These are phyloP conservation scores for Serendipita sp. DNA, from an alignment of 768 basidiomycete species.

Conservation along the genomic window DNA sequence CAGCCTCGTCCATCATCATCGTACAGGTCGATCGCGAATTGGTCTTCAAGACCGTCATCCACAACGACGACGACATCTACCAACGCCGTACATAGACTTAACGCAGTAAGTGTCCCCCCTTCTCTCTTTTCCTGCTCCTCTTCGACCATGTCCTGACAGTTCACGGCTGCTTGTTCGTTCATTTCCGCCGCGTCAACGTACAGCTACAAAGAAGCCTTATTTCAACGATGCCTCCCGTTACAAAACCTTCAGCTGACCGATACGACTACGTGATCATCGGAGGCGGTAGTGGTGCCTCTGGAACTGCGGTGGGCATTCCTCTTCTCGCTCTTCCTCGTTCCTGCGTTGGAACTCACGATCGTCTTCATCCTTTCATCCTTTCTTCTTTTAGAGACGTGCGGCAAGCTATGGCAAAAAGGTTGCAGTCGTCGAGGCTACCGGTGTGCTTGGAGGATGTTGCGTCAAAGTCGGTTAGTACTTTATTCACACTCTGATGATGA, in stretches of 20 bases:
- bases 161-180: neutral
- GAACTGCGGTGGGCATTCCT: slow-evolving; percentile 50
- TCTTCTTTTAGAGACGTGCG: slow-evolving; percentile 64
- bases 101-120: neutral
- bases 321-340: neutral
- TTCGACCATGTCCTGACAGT: too few relatives aligned
- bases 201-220: neutral
- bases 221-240: slow-evolving; percentile 11
- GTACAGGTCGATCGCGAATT: too few relatives aligned
- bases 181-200: too few relatives aligned
- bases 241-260: slow-evolving; percentile 41
- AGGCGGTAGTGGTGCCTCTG: slow-evolving; percentile 88
- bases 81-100: neutral
- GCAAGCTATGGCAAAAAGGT: slow-evolving; percentile 86
- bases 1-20: too few relatives aligned
- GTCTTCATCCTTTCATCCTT: too few relatives aligned
- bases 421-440: slow-evolving; percentile 67
- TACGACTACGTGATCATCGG: slow-evolving; percentile 84
- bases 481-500: neutral
- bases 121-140: neutral
- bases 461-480: slow-evolving; percentile 79
- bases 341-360: neutral
- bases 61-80: neutral
- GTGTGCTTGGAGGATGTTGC: slow-evolving; percentile 80
- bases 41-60: too few relatives aligned